Conservation (phyloP, 345 rosid genomes). For the Noccaea bulbosa region DNA sequence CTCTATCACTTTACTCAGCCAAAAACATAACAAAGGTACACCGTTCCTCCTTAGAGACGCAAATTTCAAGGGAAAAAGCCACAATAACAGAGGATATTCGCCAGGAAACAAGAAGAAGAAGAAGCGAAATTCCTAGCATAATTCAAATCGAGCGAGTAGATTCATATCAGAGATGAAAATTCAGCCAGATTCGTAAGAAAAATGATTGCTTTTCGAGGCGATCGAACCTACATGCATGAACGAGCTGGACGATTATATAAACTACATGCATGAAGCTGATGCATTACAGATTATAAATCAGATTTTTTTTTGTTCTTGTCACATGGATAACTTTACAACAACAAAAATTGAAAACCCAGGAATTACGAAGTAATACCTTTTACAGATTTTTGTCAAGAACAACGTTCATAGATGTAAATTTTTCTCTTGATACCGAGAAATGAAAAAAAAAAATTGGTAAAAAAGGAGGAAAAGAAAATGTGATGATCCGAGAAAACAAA, state of each 20-base stretch:
- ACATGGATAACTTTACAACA: background rate
- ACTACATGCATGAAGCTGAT: constrained; percentile 27
- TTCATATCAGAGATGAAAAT: background rate
- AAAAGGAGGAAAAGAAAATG: constrained; percentile 25
- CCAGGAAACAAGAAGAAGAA: background rate
- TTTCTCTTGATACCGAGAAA: constrained; percentile 8
- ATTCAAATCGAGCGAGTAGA: background rate
- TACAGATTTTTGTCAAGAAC: constrained; percentile 31
- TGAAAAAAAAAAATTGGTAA: background rate
- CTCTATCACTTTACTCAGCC: constrained; percentile 3
- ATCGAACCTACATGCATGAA: constrained; percentile 16
- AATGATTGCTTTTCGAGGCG: constrained; percentile 1
- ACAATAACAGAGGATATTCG: constrained; percentile 24
- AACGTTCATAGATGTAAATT: constrained; percentile 13
- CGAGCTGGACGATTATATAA: background rate
- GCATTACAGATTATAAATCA: background rate
- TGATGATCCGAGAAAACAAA: constrained; percentile 47
- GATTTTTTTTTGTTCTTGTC: background rate
- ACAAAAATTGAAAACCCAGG: background rate
- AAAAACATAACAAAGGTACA: background rate
- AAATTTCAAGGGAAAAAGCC: constrained; percentile 5
- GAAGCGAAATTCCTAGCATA: background rate
- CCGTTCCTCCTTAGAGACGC: background rate
- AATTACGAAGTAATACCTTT: constrained; percentile 17
- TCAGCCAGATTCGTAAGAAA: constrained; percentile 6